Percentiles rank a stretch among this genome's conserved stretches.
phyloP scores from a whole-genome alignment of 768 basidiomycete species.

The Russula lepida region DNA sequence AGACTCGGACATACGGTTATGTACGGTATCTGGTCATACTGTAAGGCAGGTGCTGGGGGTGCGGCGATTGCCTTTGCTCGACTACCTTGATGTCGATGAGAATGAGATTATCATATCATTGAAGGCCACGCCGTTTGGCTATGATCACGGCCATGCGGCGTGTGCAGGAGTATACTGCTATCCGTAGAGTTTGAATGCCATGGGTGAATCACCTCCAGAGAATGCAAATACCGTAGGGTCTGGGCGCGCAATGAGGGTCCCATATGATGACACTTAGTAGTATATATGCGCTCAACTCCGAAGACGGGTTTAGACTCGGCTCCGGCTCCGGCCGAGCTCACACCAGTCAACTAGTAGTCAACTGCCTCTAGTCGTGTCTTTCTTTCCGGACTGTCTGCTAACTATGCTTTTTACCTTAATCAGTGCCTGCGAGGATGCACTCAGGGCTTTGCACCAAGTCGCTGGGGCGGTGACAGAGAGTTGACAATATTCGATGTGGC shows the following conservation, averaged over 20 bases:
- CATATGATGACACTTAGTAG: no score
- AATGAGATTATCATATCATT: no score
- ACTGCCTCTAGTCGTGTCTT: no score
- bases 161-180: background rate
- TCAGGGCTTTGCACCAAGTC: constrained; percentile 1
- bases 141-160: constrained; percentile 10
- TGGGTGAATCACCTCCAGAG: no score
- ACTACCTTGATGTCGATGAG: no score
- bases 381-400: background rate
- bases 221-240: no score
- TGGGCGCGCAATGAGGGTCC: no score
- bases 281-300: no score
- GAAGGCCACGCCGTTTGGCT: background rate
- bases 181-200: constrained; percentile 5
- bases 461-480: constrained; percentile 1
- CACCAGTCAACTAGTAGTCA: no score
- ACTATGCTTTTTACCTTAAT: background rate
- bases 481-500: constrained; percentile 3
- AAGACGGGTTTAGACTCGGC: constrained; percentile 3
- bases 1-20: background rate
- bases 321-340: no score
- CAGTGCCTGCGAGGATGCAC: constrained; percentile 9
- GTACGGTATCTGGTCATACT: constrained; percentile 14
- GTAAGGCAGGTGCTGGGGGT: constrained; percentile 11
- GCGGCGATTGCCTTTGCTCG: background rate